Evolutionary conservation across 106 monocot species (phyloP).

Genomic region (Amphibolis antarctica): DNA sequence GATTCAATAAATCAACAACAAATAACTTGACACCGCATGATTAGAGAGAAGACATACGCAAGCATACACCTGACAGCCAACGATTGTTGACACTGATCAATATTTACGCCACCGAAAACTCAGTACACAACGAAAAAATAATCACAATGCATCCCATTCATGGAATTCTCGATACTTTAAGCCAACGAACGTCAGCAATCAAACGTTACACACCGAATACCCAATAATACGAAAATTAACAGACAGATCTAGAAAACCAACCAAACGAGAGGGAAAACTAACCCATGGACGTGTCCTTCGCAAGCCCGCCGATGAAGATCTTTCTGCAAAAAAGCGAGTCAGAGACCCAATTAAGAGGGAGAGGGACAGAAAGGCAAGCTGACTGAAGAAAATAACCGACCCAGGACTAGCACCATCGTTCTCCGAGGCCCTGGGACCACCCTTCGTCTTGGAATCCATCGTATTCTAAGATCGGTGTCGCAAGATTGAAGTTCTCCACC

Average conservation of each 20-base stretch:
- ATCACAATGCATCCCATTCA: too few relatives aligned
- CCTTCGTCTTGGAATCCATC: conserved; percentile 11
- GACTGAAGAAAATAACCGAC: not conserved
- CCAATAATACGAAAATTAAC: not conserved
- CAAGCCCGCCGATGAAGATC: conserved; percentile 16
- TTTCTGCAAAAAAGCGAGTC: conserved; percentile 3
- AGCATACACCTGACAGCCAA: too few relatives aligned
- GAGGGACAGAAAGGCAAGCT: not conserved
- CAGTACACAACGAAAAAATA: too few relatives aligned
- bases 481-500: not conserved
- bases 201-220: not conserved
- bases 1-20: too few relatives aligned
- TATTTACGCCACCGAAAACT: too few relatives aligned
- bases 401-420: conserved; percentile 18
- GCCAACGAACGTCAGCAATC: not conserved
- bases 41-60: too few relatives aligned
- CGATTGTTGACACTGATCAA: too few relatives aligned
- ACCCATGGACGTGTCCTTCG: conserved; percentile 17
- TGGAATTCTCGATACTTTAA: too few relatives aligned
- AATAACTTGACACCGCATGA: too few relatives aligned
- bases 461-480: not conserved
- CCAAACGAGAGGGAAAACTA: not conserved
- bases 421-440: conserved; percentile 6
- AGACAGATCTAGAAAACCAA: not conserved
- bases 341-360: not conserved